These are phyloP conservation scores for Phytophthora syringae DNA, from an alignment of 352 stramenopile genomes.

Conservation along the genomic window DNA sequence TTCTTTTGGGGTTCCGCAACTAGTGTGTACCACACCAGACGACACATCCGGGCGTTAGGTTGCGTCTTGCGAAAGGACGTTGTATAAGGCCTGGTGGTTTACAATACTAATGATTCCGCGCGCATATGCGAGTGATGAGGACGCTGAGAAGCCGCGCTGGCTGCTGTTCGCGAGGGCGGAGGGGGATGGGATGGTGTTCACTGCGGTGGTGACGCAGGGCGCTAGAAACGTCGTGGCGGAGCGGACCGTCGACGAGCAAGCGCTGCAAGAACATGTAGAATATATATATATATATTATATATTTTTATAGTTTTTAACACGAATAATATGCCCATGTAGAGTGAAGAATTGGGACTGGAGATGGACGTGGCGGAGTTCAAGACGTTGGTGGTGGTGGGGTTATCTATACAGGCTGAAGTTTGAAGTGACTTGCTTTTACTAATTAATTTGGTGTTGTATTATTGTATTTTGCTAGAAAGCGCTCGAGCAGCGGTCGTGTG, in stretches of 20 bases:
- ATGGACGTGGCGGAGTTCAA: constrained; percentile 42
- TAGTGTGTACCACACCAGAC: no score
- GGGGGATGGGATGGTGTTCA: constrained; percentile 36
- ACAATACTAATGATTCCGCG: constrained; percentile 27
- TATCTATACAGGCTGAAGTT: not conserved
- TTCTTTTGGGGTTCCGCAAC: no score
- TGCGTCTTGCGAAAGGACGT: not conserved
- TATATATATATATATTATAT: not conserved
- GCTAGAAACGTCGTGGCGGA: constrained; percentile 43
- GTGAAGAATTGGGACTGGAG: constrained; percentile 66
- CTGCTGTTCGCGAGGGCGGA: constrained; percentile 51
- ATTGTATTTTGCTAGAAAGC: constrained; percentile 38
- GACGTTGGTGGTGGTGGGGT: constrained; percentile 43
- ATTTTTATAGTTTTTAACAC: not conserved
- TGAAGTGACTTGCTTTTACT: not conserved
- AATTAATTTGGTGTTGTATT: constrained; percentile 1
- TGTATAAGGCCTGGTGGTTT: not conserved
- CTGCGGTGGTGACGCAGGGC: constrained; percentile 27
- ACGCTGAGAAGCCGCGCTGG: constrained; percentile 27
- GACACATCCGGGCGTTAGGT: not conserved
- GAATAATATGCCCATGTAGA: constrained; percentile 31
- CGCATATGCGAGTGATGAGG: constrained; percentile 45
- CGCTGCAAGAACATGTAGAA: constrained; percentile 48
- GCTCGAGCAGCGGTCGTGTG: constrained; percentile 41
- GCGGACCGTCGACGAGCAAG: constrained; percentile 27